Evolutionary conservation across 108 stramenopile species (phyloP).

Genomic region (Fistulifera pelliculosa): DNA sequence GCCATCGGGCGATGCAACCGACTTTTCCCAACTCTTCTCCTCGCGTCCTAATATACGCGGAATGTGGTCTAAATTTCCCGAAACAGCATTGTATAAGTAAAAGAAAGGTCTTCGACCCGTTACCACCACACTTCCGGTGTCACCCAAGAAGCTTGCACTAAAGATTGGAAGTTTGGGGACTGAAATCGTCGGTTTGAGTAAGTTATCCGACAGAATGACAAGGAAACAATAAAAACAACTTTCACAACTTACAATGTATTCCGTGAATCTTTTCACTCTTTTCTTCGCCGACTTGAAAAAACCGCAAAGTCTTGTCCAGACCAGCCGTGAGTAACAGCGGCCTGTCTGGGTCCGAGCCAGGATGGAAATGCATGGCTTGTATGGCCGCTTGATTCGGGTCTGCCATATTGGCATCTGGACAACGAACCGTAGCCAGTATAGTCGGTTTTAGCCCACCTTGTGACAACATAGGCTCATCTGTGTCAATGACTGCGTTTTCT

Average conservation of each 20-base stretch:
- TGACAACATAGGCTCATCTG: slow-evolving; percentile 16
- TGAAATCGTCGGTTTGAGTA: no score
- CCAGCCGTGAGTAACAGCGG: slow-evolving; percentile 77
- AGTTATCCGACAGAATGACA: no score
- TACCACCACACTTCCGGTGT: slow-evolving; percentile 70
- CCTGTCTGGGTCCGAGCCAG: slow-evolving; percentile 48
- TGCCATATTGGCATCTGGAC: slow-evolving; percentile 75
- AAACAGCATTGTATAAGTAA: slow-evolving; percentile 83
- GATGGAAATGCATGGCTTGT: slow-evolving; percentile 77
- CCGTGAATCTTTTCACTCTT: slow-evolving; percentile 84
- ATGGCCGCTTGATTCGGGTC: slow-evolving; percentile 74
- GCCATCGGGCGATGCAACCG: slow-evolving; percentile 80
- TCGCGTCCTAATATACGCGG: slow-evolving; percentile 60
- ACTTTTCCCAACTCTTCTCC: slow-evolving; percentile 78
- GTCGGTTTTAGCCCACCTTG: slow-evolving; percentile 41
- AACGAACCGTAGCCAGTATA: slow-evolving; percentile 51
- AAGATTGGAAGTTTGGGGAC: slow-evolving; percentile 87
- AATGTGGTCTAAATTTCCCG: slow-evolving; percentile 66
- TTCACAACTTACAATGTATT: slow-evolving; percentile 52
- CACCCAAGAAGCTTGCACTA: slow-evolving; percentile 72
- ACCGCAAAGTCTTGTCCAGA: slow-evolving; percentile 86
- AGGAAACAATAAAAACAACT: neutral
- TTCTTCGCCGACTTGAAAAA: slow-evolving; percentile 79
- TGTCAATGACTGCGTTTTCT: slow-evolving; percentile 14
- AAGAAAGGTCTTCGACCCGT: slow-evolving; percentile 87